phyloP scores from a whole-genome alignment of 768 basidiomycete species.

The Kockovaella imperatae region DNA sequence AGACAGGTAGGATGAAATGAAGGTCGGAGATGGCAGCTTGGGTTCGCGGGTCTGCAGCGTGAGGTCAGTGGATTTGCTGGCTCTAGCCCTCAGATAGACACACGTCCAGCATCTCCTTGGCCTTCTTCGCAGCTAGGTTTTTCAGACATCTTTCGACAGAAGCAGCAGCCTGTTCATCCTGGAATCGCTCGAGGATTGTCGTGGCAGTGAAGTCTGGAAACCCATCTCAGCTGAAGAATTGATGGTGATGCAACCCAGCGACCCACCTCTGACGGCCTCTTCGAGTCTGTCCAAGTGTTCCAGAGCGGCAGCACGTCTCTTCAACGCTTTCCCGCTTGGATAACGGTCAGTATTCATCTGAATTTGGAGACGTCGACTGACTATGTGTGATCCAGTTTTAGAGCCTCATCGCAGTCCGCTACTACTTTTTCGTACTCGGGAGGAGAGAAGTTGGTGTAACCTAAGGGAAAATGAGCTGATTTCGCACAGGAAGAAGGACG shows the following conservation, averaged over 20 bases:
- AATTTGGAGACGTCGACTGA: constrained; percentile 9
- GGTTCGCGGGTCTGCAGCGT: constrained; percentile 59
- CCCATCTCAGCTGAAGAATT: not conserved
- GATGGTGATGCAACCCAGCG: not conserved
- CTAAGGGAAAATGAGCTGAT: constrained; percentile 44
- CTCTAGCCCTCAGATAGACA: constrained; percentile 5
- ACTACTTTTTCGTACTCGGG: constrained; percentile 76
- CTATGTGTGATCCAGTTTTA: constrained; percentile 73
- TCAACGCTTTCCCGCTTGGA: constrained; percentile 59
- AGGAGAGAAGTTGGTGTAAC: constrained; percentile 84
- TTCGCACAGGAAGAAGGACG: not conserved
- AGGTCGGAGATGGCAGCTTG: constrained; percentile 77
- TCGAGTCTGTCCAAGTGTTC: constrained; percentile 67
- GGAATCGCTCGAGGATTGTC: constrained; percentile 88
- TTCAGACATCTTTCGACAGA: constrained; percentile 90
- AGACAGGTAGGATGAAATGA: constrained; percentile 90
- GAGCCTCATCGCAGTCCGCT: constrained; percentile 78
- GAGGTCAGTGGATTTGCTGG: not conserved
- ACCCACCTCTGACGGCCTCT: constrained; percentile 67
- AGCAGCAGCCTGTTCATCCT: constrained; percentile 66
- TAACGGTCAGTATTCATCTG: constrained; percentile 1
- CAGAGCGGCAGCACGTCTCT: constrained; percentile 76
- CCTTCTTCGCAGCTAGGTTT: constrained; percentile 64
- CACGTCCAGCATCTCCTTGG: constrained; percentile 63
- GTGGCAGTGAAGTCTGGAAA: constrained; percentile 84